Evolutionary conservation across 2,329 filamentous ascomycete genomes (phyloP).

Genomic region (Epichloe gansuensis): DNA sequence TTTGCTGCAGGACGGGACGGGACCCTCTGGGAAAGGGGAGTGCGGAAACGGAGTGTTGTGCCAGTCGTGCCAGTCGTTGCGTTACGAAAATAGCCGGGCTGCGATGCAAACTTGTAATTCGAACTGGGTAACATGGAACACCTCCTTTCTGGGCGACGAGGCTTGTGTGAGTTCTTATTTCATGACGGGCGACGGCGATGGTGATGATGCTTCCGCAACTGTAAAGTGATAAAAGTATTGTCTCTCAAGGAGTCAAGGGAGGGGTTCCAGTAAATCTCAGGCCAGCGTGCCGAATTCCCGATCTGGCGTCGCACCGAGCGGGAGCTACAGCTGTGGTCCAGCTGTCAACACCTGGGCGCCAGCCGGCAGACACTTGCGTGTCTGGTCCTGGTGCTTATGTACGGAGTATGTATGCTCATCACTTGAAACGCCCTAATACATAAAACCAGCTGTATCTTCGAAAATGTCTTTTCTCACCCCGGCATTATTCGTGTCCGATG

Average conservation of each 20-base stretch:
- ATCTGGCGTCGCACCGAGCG: background rate
- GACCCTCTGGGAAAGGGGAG: background rate
- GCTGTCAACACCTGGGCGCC: background rate
- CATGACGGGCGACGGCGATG: background rate
- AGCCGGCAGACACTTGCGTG: background rate
- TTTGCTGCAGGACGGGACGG: background rate
- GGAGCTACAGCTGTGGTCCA: background rate
- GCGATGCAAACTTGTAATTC: background rate
- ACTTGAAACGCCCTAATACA: background rate
- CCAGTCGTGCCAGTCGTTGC: background rate
- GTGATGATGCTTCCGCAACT: background rate
- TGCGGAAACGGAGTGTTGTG: background rate
- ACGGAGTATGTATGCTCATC: background rate
- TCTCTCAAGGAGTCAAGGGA: background rate
- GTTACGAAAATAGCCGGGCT: background rate
- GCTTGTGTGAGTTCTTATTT: background rate
- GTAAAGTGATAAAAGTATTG: background rate
- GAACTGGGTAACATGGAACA: background rate
- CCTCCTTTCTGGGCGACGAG: background rate
- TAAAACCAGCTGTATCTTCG: background rate
- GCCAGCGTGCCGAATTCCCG: constrained; percentile 2
- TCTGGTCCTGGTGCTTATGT: background rate
- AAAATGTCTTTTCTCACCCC: background rate
- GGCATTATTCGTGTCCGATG: background rate
- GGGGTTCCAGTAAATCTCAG: no score